Base-by-base conservation (phyloP, 495 filamentous ascomycete species). In the Penicillium steckii region DNA sequence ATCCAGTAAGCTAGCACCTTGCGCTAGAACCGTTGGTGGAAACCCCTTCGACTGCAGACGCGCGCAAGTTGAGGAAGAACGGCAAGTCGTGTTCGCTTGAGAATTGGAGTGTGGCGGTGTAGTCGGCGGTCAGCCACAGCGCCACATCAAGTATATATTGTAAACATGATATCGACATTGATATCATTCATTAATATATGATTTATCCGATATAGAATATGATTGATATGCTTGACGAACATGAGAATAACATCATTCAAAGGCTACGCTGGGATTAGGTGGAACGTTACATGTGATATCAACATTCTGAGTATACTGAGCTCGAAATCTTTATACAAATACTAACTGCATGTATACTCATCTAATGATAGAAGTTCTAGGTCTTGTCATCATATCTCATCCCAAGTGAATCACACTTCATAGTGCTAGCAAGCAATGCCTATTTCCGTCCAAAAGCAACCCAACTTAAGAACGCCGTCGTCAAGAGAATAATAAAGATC, bases 401-500 rank as follows among this genome's bases (percentile, higher is more conserved):
- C 15, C 25, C 27, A 49, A 44, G 43, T 19, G 3, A 29, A 19
- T 15, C 35, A 18, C 17, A 38, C 35, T 38, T n/a, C n/a, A n/a
- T n/a, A n/a, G n/a, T n/a, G n/a, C n/a, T n/a, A n/a, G n/a, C n/a
- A n/a, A n/a, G n/a, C n/a, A n/a, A 3, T 17, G 2, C 35, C 35
- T 7, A 49, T 1, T 40, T n/a, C n/a, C 52, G 52, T 27, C 45
- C 50, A 22, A 40, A 30, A 6, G 51, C 22, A 25, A 67, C 33
- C 35, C 63, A 65, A 55, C 69, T 72, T 24, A 72, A 24, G 18
- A 64, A 56, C 38, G 52, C 70, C 37, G 64, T 42, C 21, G 63
- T 56, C 19, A 59, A 44, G 23, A 83, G 52, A 8, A 83, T 74
- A 47, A 69, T 62, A 54, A 86, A 85, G 43, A 85, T 81, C 48